Percentiles rank a stretch among this genome's conserved stretches.
Conservation (phyloP, 768 basidiomycete genomes). For the Clitopilus hobsonii region DNA sequence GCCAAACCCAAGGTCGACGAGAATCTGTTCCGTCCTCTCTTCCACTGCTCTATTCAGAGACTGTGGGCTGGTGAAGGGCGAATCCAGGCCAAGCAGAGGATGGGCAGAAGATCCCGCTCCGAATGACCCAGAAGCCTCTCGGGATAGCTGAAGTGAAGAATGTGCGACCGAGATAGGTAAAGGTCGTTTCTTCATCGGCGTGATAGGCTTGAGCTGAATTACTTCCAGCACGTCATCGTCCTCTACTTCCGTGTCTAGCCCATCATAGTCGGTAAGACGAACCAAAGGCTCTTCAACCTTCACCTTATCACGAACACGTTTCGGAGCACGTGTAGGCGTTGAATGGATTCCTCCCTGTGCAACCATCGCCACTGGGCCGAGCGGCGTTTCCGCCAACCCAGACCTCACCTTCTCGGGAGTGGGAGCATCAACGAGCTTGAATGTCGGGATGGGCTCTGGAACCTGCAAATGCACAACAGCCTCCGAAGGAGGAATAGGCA, state of each 20-base stretch:
- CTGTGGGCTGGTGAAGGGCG: not conserved
- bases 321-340: not conserved
- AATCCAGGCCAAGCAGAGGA: not conserved
- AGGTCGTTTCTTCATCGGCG: not conserved
- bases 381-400: not conserved
- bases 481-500: slow-evolving; percentile 13
- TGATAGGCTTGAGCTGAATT: not conserved
- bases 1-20: not conserved
- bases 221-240: not conserved
- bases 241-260: not conserved
- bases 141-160: not conserved
- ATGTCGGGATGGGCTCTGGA: not conserved
- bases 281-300: not conserved
- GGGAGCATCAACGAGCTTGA: not conserved
- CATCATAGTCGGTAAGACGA: not conserved
- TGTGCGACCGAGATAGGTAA: not conserved
- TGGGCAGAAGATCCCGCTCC: too few relatives aligned
- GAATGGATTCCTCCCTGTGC: not conserved
- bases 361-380: not conserved
- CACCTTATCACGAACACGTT: not conserved
- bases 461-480: not conserved
- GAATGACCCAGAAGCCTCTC: not conserved
- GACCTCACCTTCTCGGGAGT: not conserved
- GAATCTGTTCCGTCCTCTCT: not conserved
- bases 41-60: not conserved